Conservation (phyloP, 2,329 filamentous ascomycete genomes). For the Hypomyces rosellus region DNA sequence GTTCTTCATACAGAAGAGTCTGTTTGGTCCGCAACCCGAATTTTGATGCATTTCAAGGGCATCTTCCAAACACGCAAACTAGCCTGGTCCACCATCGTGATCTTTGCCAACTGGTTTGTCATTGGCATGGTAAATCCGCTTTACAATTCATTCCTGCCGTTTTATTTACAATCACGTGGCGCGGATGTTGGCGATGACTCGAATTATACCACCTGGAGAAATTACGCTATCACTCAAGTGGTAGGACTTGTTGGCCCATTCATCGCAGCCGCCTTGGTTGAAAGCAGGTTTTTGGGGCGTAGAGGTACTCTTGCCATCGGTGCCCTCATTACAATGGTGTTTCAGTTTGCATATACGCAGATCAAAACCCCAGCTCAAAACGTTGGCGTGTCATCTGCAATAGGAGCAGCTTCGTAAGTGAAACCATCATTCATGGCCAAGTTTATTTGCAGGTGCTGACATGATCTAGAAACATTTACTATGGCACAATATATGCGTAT, state of each 20-base stretch:
- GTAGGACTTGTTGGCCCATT: conserved; percentile 7
- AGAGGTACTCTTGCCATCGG: conserved; percentile 8
- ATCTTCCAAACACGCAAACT: conserved; percentile 10
- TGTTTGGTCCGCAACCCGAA: conserved; percentile 8
- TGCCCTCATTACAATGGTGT: conserved; percentile 6
- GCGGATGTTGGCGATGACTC: conserved; percentile 6
- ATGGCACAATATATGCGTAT: conserved; percentile 12
- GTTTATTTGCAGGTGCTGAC: neutral
- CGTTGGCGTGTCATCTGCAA: conserved; percentile 10
- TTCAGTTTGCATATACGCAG: conserved; percentile 13
- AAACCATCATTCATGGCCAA: neutral
- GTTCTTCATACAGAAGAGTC: conserved; percentile 12
- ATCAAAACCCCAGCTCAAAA: conserved; percentile 11
- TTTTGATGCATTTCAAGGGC: conserved; percentile 13
- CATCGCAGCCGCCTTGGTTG: conserved; percentile 6
- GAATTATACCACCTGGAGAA: conserved; percentile 12
- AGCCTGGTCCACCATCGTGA: conserved; percentile 8
- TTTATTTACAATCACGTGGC: conserved; percentile 8
- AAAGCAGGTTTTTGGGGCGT: conserved; percentile 9
- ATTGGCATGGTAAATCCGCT: conserved; percentile 12
- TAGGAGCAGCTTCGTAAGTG: conserved; percentile 12
- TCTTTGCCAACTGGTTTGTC: conserved; percentile 12
- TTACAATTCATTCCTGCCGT: conserved; percentile 10
- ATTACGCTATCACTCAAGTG: conserved; percentile 12
- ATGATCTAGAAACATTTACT: conserved; percentile 7